Base-by-base conservation (phyloP, 2,329 filamentous ascomycete species). In the Metarhizium rileyi region DNA sequence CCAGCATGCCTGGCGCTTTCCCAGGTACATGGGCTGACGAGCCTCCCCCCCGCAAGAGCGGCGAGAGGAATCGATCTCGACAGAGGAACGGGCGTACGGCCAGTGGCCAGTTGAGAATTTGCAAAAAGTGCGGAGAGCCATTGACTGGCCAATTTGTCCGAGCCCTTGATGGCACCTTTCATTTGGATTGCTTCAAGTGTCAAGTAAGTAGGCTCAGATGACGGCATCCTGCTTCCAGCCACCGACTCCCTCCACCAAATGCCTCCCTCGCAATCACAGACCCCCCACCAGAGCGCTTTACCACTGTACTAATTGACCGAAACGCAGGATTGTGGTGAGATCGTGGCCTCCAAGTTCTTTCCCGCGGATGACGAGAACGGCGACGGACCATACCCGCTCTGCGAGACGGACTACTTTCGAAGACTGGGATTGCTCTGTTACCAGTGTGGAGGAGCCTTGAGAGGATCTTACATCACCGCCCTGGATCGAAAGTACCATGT, bases 331-430 rank as follows among this genome's bases (percentile, higher is more conserved):
- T 98, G 93, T 63, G 89, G 87, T 57, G 86, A 95, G 67, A 95
- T 97, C 53, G 93, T 98, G 35, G 93, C 93, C 40, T 96, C 91
- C 47, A 98, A 98, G 63, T 98, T 98, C 78, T 98, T 98, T 68
- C 93, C 93, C 1, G 87, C 95, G 7, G 90, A 95, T 57, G 88
- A 95, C 59, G 89, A 94, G 60, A 82, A 90, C 57, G 89, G 88
- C 38, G 79, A 81, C 50, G 84, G 78, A 20, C 93, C 96, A 66
- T 97, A 96, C 65, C 93, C 93, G 8, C 80, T 98, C 4, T 98
- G 93, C 74, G 93, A 98, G 70, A 97, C 86, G 23, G 93, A 98
- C 69, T 98, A 98, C 68, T 98, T 98, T 68, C 81, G 90, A 59
- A 82, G 93, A 52, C 80, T 98, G 18, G 90, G 91, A 54, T 77